phyloP scores from a whole-genome alignment of 2,329 filamentous ascomycete genomes.

The Penicillium sp. region DNA sequence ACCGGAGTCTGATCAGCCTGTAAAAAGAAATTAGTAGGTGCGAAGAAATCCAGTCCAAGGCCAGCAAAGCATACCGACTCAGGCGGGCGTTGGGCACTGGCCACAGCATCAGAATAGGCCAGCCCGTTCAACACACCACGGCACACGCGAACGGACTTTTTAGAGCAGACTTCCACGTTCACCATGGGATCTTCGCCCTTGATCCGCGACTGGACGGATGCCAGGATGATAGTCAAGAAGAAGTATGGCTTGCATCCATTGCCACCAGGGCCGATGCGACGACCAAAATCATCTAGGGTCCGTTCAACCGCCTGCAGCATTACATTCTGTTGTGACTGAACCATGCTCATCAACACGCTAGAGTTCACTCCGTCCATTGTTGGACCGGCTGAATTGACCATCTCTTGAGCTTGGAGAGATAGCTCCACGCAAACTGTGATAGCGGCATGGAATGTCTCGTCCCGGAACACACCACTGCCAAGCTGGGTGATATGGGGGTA shows the following conservation, averaged over 20 bases:
- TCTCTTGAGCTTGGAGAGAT: conserved; percentile 30
- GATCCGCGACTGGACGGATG: conserved; percentile 34
- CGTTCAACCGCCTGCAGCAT: conserved; percentile 32
- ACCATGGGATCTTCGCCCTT: conserved; percentile 29
- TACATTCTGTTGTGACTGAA: conserved; percentile 32
- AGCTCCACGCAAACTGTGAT: conserved; percentile 36
- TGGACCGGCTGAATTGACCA: conserved; percentile 12
- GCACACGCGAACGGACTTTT: conserved; percentile 23
- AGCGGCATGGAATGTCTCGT: conserved; percentile 35
- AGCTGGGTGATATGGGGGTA: conserved; percentile 33
- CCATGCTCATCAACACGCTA: conserved; percentile 30
- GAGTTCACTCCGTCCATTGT: conserved; percentile 20
- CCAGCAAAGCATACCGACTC: conserved; percentile 14
- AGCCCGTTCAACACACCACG: conserved; percentile 25
- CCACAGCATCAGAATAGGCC: conserved; percentile 22
- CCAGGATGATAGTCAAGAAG: conserved; percentile 30
- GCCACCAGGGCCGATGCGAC: conserved; percentile 25
- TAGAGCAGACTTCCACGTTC: conserved; percentile 25
- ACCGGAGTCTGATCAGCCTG: conserved; percentile 12
- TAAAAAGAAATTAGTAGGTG: neutral
- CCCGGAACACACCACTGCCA: conserved; percentile 36
- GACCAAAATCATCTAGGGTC: conserved; percentile 29
- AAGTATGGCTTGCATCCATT: conserved; percentile 32
- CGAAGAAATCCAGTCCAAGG: neutral
- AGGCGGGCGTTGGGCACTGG: conserved; percentile 14